Conservation (phyloP, 352 stramenopile species). For the Pythium myriotylum region DNA sequence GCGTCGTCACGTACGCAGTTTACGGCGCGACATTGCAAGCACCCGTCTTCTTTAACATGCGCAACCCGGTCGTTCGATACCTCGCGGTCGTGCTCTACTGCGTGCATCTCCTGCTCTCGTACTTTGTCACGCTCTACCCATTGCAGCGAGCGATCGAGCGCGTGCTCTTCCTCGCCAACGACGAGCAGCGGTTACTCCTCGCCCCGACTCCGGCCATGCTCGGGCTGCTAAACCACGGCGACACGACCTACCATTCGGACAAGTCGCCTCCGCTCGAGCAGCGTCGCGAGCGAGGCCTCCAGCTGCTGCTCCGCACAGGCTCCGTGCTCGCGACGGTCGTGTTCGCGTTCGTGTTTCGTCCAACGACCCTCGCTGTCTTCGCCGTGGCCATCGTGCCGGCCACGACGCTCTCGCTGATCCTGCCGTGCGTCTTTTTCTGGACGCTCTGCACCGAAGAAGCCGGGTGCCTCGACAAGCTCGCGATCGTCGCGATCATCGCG, state of each 20-base stretch:
- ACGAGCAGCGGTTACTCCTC: conserved; percentile 11
- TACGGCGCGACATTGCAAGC: conserved; percentile 76
- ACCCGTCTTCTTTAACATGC: conserved; percentile 86
- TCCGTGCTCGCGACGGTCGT: conserved; percentile 53
- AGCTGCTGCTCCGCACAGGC: conserved; percentile 50
- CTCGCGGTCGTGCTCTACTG: conserved; percentile 76
- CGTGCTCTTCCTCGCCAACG: conserved; percentile 40
- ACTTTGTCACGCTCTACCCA: conserved; percentile 67
- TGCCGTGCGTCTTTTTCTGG: conserved; percentile 76
- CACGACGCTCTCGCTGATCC: conserved; percentile 57
- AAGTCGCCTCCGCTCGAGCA: neutral
- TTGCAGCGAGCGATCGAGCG: conserved; percentile 68
- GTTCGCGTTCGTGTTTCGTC: conserved; percentile 54
- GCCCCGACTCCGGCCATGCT: conserved; percentile 7
- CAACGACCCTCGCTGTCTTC: conserved; percentile 64
- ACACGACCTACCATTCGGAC: neutral
- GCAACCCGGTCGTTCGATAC: conserved; percentile 70
- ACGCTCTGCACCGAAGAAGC: conserved; percentile 68
- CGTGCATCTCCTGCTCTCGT: conserved; percentile 75
- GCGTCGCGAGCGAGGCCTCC: conserved; percentile 28
- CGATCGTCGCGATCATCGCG: conserved; percentile 42
- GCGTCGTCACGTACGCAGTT: conserved; percentile 73
- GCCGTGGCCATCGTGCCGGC: conserved; percentile 64
- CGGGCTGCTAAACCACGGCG: conserved; percentile 11
- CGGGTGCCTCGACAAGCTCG: conserved; percentile 41